A percentile compares a stretch with the other conserved stretches of the same genome.
Conservation (phyloP, 2,329 filamentous ascomycete species). For the Pseudogymnoascus verrucosus region DNA sequence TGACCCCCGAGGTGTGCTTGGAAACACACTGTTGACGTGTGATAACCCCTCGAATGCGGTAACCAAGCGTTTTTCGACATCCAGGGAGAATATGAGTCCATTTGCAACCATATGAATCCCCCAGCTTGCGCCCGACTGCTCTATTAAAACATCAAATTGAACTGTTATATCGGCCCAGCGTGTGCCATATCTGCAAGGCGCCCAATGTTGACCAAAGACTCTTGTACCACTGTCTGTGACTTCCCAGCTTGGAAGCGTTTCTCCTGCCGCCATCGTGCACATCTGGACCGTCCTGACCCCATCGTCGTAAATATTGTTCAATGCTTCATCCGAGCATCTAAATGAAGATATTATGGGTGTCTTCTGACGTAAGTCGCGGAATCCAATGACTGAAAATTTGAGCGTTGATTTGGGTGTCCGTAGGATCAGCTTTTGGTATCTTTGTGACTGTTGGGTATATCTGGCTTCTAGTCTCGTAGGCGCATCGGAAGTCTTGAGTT, state of each 20-base stretch:
- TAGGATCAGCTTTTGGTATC: constrained; percentile 20
- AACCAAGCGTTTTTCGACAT: constrained; percentile 14
- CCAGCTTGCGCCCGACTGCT: constrained; percentile 18
- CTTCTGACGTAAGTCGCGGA: constrained; percentile 11
- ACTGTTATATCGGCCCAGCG: constrained; percentile 16
- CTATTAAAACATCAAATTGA: constrained; percentile 17
- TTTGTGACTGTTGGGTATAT: constrained; percentile 18
- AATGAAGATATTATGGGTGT: constrained; percentile 15
- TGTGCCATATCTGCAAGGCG: constrained; percentile 19
- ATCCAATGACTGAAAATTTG: constrained; percentile 17
- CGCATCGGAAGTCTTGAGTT: constrained; percentile 12
- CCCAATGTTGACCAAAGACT: constrained; percentile 20
- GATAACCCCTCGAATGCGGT: constrained; percentile 18
- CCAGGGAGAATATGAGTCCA: constrained; percentile 18
- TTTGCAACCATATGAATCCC: constrained; percentile 21
- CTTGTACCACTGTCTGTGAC: constrained; percentile 17
- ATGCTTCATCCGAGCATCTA: constrained; percentile 16
- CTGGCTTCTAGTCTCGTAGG: constrained; percentile 11
- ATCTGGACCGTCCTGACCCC: constrained; percentile 18
- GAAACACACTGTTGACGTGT: constrained; percentile 17
- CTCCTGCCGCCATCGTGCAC: constrained; percentile 19
- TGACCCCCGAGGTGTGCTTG: constrained; percentile 12
- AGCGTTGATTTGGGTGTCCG: constrained; percentile 17
- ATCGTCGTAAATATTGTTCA: constrained; percentile 21
- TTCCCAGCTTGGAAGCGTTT: constrained; percentile 19